Evolutionary conservation across 352 stramenopile species (phyloP).

Genomic region (Lagenidium sp.): DNA sequence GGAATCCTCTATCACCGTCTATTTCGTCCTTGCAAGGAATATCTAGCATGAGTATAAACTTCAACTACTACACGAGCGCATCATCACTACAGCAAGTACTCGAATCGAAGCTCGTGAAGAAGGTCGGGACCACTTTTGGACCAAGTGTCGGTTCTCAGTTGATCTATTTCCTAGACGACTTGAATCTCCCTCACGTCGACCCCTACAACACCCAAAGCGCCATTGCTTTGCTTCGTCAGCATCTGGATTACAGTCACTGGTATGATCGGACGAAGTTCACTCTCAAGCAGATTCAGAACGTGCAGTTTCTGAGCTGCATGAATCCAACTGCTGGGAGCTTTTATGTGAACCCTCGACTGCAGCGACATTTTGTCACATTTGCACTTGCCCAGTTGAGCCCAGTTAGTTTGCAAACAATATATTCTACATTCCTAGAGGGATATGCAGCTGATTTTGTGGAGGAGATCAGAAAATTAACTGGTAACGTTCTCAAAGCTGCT

Average conservation of each 20-base stretch:
- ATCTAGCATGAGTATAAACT: slow-evolving; percentile 70
- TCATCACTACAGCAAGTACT: slow-evolving; percentile 73
- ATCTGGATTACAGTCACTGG: slow-evolving; percentile 93
- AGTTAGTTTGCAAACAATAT: slow-evolving; percentile 90
- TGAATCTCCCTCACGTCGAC: slow-evolving; percentile 94
- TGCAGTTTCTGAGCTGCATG: slow-evolving; percentile 94
- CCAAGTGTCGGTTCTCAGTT: slow-evolving; percentile 74
- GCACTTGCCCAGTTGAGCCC: slow-evolving; percentile 82
- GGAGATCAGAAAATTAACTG: slow-evolving; percentile 84
- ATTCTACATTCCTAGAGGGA: slow-evolving; percentile 92
- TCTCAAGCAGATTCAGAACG: slow-evolving; percentile 90
- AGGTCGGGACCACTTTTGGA: slow-evolving; percentile 78
- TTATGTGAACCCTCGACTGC: slow-evolving; percentile 89
- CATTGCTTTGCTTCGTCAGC: slow-evolving; percentile 90
- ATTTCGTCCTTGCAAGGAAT: too few relatives aligned
- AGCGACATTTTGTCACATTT: slow-evolving; percentile 95
- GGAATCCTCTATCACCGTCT: slow-evolving; percentile 19
- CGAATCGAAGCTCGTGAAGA: slow-evolving; percentile 85
- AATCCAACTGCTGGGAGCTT: slow-evolving; percentile 93
- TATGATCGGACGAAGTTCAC: slow-evolving; percentile 93
- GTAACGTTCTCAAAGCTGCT: slow-evolving; percentile 80
- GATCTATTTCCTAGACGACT: slow-evolving; percentile 95
- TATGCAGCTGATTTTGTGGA: slow-evolving; percentile 92
- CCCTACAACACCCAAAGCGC: slow-evolving; percentile 92
- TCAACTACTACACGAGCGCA: slow-evolving; percentile 81